Base-by-base conservation (phyloP, 2,329 filamentous ascomycete species). In the Cadophora sp. region DNA sequence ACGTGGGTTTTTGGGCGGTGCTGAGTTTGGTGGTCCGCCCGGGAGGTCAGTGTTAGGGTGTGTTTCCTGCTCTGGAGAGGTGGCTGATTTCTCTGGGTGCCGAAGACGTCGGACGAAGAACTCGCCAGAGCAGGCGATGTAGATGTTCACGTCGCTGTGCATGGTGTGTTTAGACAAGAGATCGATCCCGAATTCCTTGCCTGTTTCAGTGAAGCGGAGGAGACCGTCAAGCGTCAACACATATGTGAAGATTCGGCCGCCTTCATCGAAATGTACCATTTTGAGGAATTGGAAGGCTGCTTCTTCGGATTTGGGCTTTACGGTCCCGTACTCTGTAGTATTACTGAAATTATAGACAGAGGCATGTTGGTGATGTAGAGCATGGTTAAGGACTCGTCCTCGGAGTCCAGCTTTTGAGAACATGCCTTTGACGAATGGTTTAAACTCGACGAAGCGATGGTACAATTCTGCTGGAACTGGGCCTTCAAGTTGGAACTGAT, bases 131-230 rank as follows among this genome's bases (percentile, higher is more conserved):
- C 90, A 97, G 24, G 94, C 95, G 70, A 97, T 93, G 78, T 97
- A 97, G 1, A 92, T 91, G 43, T 89, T 91, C 1, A 97, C 94
- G 78, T 97, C 90, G 71, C 92, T 95, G 81, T 98, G 95, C 93
- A 98, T 97, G 48, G 93, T 97, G 79, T 98, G 95, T 78, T 98
- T 98, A 78, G 90, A 94, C 74, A 98, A 81, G 78, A 97, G 83
- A 80, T 97, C 95, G 74, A 98, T 93, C 62, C 94, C 93, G 67
- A 97, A 97, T 75, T 97, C 94, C 74, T 96, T 96, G 36, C 95
- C 95, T 0, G 95, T 98, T 79, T 97, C 95, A 0, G 95, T 97
- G 80, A 97, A 97, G 55, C 94, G 90, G 76, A 96, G 87, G 62
- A 95, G 84, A 5, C 91, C 91, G 75, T 98, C 95, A 7, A 97